phyloP scores from a whole-genome alignment of 495 filamentous ascomycete genomes.

The Paragyromitra xinjiangensis region DNA sequence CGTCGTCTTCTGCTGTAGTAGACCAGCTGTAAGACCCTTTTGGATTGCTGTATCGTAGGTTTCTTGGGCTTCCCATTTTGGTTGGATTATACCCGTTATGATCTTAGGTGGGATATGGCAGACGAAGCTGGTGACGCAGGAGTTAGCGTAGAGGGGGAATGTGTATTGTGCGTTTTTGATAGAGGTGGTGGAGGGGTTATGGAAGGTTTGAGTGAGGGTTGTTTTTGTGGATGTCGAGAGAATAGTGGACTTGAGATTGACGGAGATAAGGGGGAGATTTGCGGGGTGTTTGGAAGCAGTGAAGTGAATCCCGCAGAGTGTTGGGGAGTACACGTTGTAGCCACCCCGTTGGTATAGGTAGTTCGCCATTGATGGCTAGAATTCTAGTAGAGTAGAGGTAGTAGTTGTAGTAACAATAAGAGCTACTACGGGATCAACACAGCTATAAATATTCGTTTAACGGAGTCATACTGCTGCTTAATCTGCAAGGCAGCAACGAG shows the following conservation, averaged over 20 bases:
- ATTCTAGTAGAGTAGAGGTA: too few relatives aligned
- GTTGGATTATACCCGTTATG: constrained; percentile 69
- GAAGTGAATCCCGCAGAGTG: constrained; percentile 3
- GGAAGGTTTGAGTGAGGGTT: constrained; percentile 68
- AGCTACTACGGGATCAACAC: too few relatives aligned
- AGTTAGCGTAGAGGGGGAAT: constrained; percentile 73
- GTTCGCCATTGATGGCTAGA: too few relatives aligned
- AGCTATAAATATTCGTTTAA: too few relatives aligned
- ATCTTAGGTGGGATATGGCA: constrained; percentile 63
- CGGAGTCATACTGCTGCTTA: not conserved
- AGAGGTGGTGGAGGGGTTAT: constrained; percentile 62
- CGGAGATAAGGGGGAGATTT: constrained; percentile 67
- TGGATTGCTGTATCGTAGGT: constrained; percentile 66
- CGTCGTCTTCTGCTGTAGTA: constrained; percentile 68
- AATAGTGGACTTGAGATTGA: constrained; percentile 65
- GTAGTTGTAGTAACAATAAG: too few relatives aligned
- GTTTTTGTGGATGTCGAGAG: constrained; percentile 67
- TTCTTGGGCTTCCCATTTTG: constrained; percentile 65
- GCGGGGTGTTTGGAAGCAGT: not conserved
- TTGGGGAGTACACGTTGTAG: not conserved
- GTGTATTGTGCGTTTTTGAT: constrained; percentile 68
- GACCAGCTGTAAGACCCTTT: constrained; percentile 67
- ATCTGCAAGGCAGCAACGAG: not conserved
- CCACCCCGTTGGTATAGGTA: too few relatives aligned
- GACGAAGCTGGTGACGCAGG: constrained; percentile 69